Evolutionary conservation across 2,329 filamentous ascomycete species (phyloP), one percentile per base, ranked within the genome.

Genomic region (Didymellaceae sp.): DNA sequence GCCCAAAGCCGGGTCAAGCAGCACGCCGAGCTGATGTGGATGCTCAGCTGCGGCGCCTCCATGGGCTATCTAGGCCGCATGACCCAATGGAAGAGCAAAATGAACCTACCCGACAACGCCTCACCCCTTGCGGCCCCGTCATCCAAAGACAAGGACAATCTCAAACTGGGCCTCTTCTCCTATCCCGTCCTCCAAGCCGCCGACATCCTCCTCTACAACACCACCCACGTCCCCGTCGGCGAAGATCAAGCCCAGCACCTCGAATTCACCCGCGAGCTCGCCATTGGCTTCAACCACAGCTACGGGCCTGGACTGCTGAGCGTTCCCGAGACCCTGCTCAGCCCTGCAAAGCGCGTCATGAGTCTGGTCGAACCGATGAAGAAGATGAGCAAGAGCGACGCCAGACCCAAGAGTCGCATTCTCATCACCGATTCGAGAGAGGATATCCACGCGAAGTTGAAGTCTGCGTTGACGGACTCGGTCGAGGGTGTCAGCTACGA

Each of bases 21-120:
- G 37, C 94, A 97, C 75, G 78, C 89, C 4, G 92, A 97, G 74
- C 81, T 99, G 57, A 96, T 96, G 89, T 99, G 94, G 94, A 91
- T 97, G 67, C 77, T 99, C 55, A 93, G 90, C 68, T 97, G 92
- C 60, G 89, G 89, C 43, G 90, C 94, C 18, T 93, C 90, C 5
- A 91, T 94, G 74, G 94, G 94, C 30, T 96, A 96, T 74, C 78
- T 99, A n/a, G 88, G 88, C 8, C 82, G 94, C n/a, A 99, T 99
- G 94, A 97, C 94, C 21, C 94, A 97, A 74, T 99, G 94, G 92
- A 99, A 99, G 65, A 90, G 84, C 72, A 96, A 95, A 73, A 76
- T 94, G 14, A 79, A 85, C 16, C 72, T 91, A 16, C 75, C 82
- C 8, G 78, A 86, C 16, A 78, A 85, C 49, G 78, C 82, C 2